Percentiles rank a stretch among this genome's conserved stretches.
These are phyloP conservation scores for Leishmania braziliensis DNA, from an alignment of 208 protist genomes.

Conservation along the genomic window DNA sequence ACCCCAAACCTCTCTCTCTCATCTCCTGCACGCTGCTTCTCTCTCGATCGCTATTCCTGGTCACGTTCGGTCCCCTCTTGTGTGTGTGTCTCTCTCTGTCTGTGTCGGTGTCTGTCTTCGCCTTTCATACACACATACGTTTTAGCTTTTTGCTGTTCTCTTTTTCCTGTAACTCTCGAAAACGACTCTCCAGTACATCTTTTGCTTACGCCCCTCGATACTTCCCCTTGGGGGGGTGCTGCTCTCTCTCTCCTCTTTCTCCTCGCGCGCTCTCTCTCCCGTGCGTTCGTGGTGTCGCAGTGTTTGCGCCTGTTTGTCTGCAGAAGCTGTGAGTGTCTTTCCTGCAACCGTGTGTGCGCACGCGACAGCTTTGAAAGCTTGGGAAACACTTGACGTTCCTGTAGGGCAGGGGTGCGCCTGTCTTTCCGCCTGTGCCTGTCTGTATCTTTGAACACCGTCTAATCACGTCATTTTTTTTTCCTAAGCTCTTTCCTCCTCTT, in stretches of 20 bases:
- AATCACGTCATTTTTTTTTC: not conserved
- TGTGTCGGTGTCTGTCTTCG: not conserved
- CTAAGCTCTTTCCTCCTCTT: not conserved
- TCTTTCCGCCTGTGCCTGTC: not conserved
- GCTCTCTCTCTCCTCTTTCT: not conserved
- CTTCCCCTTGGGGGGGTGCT: not conserved
- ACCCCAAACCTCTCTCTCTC: not conserved
- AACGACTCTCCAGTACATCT: not conserved
- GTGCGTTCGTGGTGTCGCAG: not conserved
- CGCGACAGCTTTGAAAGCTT: not conserved
- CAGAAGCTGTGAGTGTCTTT: not conserved
- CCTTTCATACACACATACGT: not conserved
- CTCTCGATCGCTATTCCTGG: not conserved
- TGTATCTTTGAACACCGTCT: not conserved
- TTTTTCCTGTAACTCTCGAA: not conserved
- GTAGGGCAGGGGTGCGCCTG: not conserved
- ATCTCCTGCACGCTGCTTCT: not conserved
- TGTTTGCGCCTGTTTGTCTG: not conserved
- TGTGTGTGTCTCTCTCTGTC: not conserved
- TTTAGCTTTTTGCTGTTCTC: not conserved
- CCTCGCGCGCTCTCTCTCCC: not conserved
- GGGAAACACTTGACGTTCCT: not conserved
- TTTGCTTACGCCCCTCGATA: not conserved
- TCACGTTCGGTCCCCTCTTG: not conserved
- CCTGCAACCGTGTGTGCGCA: not conserved